A percentile compares a stretch with the other conserved stretches of the same genome.
Conservation (phyloP, 108 stramenopile species). For the Phaeodactylum tricornutum region DNA sequence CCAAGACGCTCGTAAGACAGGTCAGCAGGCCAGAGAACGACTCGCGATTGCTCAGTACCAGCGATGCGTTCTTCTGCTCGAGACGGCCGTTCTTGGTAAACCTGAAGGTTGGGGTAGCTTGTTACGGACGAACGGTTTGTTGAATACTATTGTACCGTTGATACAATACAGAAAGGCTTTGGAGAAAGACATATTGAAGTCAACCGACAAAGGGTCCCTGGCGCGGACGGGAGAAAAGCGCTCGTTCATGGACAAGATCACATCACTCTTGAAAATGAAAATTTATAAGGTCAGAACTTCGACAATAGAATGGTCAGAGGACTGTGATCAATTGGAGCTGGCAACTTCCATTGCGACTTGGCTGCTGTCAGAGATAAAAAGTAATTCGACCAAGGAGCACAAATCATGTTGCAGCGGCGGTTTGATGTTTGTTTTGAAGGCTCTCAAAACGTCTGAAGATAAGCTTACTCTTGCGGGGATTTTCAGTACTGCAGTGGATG, state of each 20-base stretch:
- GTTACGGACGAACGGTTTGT: conserved; percentile 38
- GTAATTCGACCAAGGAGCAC: conserved; percentile 33
- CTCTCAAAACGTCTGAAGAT: conserved; percentile 24
- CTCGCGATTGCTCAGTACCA: conserved; percentile 54
- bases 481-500: conserved; percentile 28
- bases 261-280: conserved; percentile 42
- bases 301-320: conserved; percentile 14
- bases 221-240: conserved; percentile 36
- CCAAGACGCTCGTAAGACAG: conserved; percentile 77
- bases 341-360: not conserved
- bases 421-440: conserved; percentile 37
- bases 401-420: conserved; percentile 40
- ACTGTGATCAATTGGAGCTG: conserved; percentile 16
- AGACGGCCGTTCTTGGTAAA: conserved; percentile 33
- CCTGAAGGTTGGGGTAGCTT: conserved; percentile 36
- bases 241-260: conserved; percentile 43
- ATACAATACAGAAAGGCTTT: conserved; percentile 34
- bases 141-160: conserved; percentile 41
- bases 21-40: conserved; percentile 51
- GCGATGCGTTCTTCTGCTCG: conserved; percentile 64
- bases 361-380: conserved; percentile 30
- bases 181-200: conserved; percentile 31
- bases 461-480: conserved; percentile 20
- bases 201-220: conserved; percentile 22
- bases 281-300: conserved; percentile 42